These are phyloP conservation scores for Macrolepiota dolichaula DNA, from an alignment of 768 basidiomycete species.

Conservation along the genomic window DNA sequence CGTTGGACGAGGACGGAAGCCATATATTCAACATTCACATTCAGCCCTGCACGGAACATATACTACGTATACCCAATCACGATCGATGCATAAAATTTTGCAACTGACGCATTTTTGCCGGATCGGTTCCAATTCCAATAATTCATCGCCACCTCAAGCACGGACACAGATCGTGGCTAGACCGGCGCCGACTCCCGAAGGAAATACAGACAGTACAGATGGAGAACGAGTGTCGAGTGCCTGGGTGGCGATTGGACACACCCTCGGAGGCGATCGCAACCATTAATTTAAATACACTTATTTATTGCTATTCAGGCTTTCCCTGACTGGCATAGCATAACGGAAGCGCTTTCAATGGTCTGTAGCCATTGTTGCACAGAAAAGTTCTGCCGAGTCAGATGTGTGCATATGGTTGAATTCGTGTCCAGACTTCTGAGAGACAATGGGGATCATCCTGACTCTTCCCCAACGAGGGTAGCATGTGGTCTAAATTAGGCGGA, in stretches of 20 bases:
- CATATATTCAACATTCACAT: no score
- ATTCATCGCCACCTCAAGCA: no score
- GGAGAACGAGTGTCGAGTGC: no score
- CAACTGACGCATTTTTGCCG: no score
- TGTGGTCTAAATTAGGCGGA: not conserved
- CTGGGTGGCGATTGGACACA: not conserved
- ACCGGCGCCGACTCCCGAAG: no score
- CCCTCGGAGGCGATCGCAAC: not conserved
- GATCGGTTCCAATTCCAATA: no score
- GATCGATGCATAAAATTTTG: no score
- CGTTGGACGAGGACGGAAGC: no score
- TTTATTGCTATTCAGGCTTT: not conserved
- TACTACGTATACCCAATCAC: no score
- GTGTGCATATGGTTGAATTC: not conserved
- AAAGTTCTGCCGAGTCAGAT: not conserved
- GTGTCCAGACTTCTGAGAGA: not conserved
- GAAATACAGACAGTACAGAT: no score
- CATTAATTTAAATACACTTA: not conserved
- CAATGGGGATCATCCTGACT: not conserved
- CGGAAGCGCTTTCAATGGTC: not conserved
- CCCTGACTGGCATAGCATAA: not conserved
- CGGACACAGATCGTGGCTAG: no score
- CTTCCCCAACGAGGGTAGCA: not conserved
- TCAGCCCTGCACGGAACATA: no score
- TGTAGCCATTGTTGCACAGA: not conserved